Evolutionary conservation across 1,284 basidiomycete genomes (phyloP).

Genomic region (Fomes fomentarius): DNA sequence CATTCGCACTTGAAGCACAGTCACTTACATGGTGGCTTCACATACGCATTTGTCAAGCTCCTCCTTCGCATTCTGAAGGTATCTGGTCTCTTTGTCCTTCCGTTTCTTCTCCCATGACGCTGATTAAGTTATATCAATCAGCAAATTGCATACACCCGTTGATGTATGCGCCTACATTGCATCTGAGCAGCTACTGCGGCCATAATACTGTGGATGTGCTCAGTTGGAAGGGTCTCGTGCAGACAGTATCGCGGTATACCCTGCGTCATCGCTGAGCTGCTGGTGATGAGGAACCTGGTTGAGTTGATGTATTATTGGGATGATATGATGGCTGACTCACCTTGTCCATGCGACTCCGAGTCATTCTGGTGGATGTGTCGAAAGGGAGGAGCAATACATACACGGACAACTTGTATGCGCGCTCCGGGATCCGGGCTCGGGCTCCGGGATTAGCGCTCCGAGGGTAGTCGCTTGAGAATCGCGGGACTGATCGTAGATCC

Average conservation of each 20-base stretch:
- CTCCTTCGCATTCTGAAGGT: slow-evolving; percentile 31
- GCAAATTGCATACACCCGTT: neutral
- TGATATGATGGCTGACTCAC: neutral
- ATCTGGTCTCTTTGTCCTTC: slow-evolving; percentile 37
- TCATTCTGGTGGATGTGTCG: too few species aligned
- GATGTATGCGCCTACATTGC: slow-evolving; percentile 28
- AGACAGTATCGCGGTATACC: too few species aligned
- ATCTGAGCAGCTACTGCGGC: slow-evolving; percentile 31
- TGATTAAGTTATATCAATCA: slow-evolving; percentile 12
- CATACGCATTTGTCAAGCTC: slow-evolving; percentile 37
- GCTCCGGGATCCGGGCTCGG: too few species aligned
- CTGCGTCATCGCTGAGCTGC: slow-evolving; percentile 22
- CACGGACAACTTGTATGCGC: neutral
- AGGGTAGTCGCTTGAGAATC: neutral
- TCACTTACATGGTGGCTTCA: neutral
- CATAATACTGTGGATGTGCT: slow-evolving; percentile 24
- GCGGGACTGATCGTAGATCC: neutral
- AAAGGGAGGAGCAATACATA: too few species aligned
- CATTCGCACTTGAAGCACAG: neutral
- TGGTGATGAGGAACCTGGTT: neutral
- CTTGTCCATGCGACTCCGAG: neutral
- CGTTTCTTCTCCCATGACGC: slow-evolving; percentile 45
- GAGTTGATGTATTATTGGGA: neutral
- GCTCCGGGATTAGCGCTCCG: too few species aligned
- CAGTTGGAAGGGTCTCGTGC: too few species aligned